phyloP scores from a whole-genome alignment of 768 basidiomycete species.

The Tricholoma matsutake region DNA sequence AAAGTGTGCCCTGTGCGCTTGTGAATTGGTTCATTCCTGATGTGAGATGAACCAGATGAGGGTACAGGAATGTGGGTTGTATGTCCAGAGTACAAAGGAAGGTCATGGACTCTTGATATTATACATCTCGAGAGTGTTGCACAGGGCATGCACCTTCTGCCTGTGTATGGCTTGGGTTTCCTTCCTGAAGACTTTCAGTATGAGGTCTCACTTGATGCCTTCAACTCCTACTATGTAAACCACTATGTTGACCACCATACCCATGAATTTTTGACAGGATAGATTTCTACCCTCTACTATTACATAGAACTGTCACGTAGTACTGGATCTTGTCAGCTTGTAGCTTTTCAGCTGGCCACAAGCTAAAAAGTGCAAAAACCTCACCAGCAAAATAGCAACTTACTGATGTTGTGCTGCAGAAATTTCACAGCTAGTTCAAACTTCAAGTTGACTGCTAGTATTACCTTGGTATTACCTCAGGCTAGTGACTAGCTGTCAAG shows the following conservation, averaged over 20 bases:
- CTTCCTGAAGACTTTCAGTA: constrained; percentile 11
- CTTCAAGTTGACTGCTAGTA: too few species aligned
- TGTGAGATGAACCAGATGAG: constrained; percentile 2
- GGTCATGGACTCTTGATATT: constrained; percentile 14
- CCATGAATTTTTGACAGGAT: constrained; percentile 8
- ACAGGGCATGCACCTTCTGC: constrained; percentile 26
- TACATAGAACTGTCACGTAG: not conserved
- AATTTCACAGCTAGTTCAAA: too few species aligned
- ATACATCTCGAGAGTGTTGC: constrained; percentile 21
- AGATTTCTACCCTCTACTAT: not conserved
- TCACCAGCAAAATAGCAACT: not conserved
- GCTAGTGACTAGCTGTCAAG: too few species aligned
- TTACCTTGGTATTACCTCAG: too few species aligned
- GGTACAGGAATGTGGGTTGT: too few species aligned
- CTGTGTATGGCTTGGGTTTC: constrained; percentile 20
- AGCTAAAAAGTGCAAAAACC: not conserved
- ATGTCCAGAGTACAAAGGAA: not conserved
- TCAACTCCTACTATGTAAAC: constrained; percentile 29
- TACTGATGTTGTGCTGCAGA: too few species aligned
- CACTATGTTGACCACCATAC: constrained; percentile 31
- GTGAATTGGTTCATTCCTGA: constrained; percentile 24
- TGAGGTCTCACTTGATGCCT: constrained; percentile 25
- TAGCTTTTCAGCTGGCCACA: not conserved
- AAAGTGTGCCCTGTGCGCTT: constrained; percentile 20
- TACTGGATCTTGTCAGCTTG: not conserved